Conservation (phyloP, 306 rosid genomes). For the Cucurbita ficifolia region DNA sequence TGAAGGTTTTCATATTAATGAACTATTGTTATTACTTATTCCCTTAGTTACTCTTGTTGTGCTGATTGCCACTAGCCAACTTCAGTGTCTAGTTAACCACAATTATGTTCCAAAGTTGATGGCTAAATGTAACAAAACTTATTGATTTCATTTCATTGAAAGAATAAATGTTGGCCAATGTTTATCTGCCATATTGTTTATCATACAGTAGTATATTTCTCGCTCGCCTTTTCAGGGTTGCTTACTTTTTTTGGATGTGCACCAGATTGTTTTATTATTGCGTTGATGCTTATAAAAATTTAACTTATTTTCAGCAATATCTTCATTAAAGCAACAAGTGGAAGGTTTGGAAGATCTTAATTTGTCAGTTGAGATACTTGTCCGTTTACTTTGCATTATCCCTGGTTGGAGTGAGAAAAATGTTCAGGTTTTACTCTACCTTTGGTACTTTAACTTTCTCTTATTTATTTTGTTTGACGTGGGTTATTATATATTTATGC, state of each 20-base stretch:
- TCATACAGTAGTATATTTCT: background rate
- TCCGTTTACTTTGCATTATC: conserved; percentile 67
- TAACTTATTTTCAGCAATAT: conserved; percentile 11
- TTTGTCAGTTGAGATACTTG: conserved; percentile 55
- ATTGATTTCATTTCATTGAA: too few relatives aligned
- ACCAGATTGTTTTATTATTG: background rate
- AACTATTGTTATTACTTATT: background rate
- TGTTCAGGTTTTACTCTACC: conserved; percentile 60
- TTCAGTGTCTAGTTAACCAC: background rate
- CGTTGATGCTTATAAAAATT: background rate
- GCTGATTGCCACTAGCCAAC: background rate
- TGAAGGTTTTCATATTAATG: conserved; percentile 40
- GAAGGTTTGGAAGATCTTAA: conserved; percentile 60
- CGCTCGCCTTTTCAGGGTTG: background rate
- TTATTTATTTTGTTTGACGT: background rate
- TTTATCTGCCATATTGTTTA: background rate
- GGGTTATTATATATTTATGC: background rate
- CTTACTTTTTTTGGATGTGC: background rate
- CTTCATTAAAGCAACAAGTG: conserved; percentile 74
- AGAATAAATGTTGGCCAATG: background rate
- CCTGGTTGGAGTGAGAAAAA: conserved; percentile 99
- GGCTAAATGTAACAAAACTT: background rate
- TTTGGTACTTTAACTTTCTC: background rate
- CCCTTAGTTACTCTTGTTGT: background rate
- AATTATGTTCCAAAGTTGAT: background rate